Conservation (phyloP, 495 filamentous ascomycete species). For the Rusavskia elegans region DNA sequence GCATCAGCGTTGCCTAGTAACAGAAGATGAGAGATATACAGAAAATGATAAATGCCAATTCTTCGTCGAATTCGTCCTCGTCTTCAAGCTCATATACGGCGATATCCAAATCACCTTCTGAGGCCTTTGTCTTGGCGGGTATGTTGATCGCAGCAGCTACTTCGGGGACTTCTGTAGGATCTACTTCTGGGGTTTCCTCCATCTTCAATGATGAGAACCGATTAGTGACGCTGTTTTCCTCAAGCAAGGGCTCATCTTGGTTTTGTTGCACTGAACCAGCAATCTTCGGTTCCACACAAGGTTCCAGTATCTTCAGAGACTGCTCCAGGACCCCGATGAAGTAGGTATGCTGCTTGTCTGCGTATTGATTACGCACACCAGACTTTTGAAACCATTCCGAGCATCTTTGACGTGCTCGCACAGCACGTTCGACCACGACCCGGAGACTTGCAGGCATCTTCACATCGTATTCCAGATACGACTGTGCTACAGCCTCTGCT, state of each 20-base stretch:
- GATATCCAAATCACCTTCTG: background rate
- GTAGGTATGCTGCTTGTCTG: background rate
- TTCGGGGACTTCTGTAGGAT: conserved; percentile 2
- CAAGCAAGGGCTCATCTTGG: background rate
- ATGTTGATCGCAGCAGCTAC: background rate
- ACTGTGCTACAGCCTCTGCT: conserved; percentile 3
- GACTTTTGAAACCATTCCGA: conserved; percentile 7
- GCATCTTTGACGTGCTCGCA: conserved; percentile 7
- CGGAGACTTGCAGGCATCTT: conserved; percentile 4
- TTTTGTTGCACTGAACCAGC: background rate
- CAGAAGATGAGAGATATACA: background rate
- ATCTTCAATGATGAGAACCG: conserved; percentile 2
- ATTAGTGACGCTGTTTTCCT: background rate
- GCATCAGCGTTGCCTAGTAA: background rate
- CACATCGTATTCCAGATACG: background rate
- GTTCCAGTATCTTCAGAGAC: conserved; percentile 3
- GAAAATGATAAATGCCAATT: conserved; percentile 5
- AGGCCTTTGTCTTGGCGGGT: conserved; percentile 1
- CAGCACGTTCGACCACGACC: conserved; percentile 3
- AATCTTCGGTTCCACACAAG: background rate
- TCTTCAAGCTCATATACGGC: conserved; percentile 5
- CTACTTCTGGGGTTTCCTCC: conserved; percentile 3
- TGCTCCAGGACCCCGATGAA: conserved; percentile 3
- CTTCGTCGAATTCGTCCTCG: conserved; percentile 3
- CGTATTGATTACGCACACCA: background rate